Evolutionary conservation across 331 rosid species (phyloP).

Genomic region (Acacia pycnantha): DNA sequence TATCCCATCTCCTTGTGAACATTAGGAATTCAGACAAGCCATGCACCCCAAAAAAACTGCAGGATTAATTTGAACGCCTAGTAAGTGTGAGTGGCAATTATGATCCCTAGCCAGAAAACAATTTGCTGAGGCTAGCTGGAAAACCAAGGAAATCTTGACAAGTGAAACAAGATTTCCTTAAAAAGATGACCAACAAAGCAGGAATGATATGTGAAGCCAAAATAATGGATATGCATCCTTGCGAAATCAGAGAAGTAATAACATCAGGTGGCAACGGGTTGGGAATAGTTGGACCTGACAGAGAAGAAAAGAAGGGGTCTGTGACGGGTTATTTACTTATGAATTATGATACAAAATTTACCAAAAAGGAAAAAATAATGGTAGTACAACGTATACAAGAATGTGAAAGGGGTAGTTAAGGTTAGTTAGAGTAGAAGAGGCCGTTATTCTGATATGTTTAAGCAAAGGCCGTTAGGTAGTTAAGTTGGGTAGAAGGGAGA

Average conservation of each 20-base stretch:
- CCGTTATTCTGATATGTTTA: too few relatives aligned
- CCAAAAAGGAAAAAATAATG: constrained; percentile 47
- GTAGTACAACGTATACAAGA: too few relatives aligned
- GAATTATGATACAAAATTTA: constrained; percentile 39
- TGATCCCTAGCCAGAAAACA: constrained; percentile 18
- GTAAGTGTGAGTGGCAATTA: not conserved
- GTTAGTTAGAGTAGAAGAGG: too few relatives aligned
- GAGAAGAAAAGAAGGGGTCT: constrained; percentile 26
- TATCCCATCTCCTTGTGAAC: not conserved
- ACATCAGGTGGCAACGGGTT: constrained; percentile 27
- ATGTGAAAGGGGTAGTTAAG: too few relatives aligned
- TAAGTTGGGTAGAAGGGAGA: too few relatives aligned
- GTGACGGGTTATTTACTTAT: constrained; percentile 52
- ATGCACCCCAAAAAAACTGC: not conserved
- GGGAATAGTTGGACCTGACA: constrained; percentile 43
- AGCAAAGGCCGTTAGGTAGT: too few relatives aligned
- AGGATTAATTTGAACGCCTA: not conserved
- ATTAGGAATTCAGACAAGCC: not conserved
- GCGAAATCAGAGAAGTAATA: not conserved
- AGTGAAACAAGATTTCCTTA: not conserved
- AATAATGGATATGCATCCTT: not conserved
- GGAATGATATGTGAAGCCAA: constrained; percentile 7
- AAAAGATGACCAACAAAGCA: not conserved
- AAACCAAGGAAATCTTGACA: constrained; percentile 26
- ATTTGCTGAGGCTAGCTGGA: not conserved